Base-by-base conservation (phyloP, 2,329 filamentous ascomycete genomes). In the Chaetomiaceae sp. region DNA sequence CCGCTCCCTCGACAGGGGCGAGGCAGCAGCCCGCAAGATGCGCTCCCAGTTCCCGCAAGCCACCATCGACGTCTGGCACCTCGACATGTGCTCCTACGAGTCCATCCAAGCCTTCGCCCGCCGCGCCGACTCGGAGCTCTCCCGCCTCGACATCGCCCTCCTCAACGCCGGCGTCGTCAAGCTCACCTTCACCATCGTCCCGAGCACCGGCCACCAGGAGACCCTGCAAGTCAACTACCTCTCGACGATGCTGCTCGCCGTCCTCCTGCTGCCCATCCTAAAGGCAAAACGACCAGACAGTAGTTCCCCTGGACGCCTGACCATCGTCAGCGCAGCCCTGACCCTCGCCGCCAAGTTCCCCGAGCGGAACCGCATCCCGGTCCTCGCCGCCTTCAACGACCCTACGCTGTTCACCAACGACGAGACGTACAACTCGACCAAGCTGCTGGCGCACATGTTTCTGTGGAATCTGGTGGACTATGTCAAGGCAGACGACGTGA, bases 151-250 rank as follows among this genome's bases (percentile, higher is more conserved):
- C 57, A 69, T 75, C 14, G 69, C 64, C 7, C 66, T 80, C 33
- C 64, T 76, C 5, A 79, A 78, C 55, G 75, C 75, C 2, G 76
- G 70, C 0, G 29, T 74, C 5, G 4, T 11, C n/a, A 5, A 7
- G 6, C 3, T 22, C 17, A 3, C 6, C 8, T 22, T 1, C 11
- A 9, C 2, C 23, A 15, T 22, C 11, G 5, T 4, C 20, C 48
- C 64, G 76, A 79, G 47, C 72, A 69, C 0, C 67, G 66, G 72
- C 3, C 70, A 77, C 42, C 80, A 84, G 63, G 64, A 60, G 12
- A 74, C 65, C 0, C 65, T 83, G 37, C 78, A 75, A 0, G 72
- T 78, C 51, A 84, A 84, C 54, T 75, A 80, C 15, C 68, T 83
- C 52, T 72, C 69, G 11, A 81, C 78, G 0, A 72, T 81, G 34